Evolutionary conservation across 257 asterid genomes (phyloP).

Genomic region (Buddleja alternifolia): DNA sequence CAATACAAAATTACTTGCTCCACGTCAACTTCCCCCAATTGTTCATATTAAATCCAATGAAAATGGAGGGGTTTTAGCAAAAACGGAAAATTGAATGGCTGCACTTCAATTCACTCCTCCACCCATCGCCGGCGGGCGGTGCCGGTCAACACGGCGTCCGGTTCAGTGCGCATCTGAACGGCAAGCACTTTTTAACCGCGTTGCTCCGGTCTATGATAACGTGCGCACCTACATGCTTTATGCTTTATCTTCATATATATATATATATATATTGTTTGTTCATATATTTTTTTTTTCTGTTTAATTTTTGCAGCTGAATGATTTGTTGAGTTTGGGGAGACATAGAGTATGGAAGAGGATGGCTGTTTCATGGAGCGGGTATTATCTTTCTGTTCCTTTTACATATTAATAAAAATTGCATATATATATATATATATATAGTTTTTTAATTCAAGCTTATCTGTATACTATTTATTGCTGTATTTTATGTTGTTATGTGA

Average conservation of each 20-base stretch:
- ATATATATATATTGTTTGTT: not conserved
- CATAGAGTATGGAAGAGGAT: constrained; percentile 92
- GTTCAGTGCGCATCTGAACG: constrained; percentile 64
- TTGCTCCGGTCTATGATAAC: constrained; percentile 88
- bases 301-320: constrained; percentile 61
- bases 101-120: constrained; percentile 44
- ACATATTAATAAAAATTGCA: not conserved
- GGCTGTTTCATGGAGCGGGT: constrained; percentile 94
- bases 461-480: too few relatives aligned
- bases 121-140: constrained; percentile 37
- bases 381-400: constrained; percentile 8
- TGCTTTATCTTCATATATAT: too few relatives aligned
- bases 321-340: constrained; percentile 68
- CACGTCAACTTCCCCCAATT: too few relatives aligned
- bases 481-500: too few relatives aligned
- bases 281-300: not conserved
- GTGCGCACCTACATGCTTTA: constrained; percentile 36
- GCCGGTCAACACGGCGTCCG: constrained; percentile 38
- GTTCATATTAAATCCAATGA: too few relatives aligned
- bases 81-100: constrained; percentile 27
- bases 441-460: too few relatives aligned
- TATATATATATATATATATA: not conserved
- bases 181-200: constrained; percentile 73
- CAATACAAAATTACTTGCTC: too few relatives aligned
- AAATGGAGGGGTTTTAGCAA: too few relatives aligned